These are phyloP conservation scores for Clarireedia sp. DNA, from an alignment of 2,329 filamentous ascomycete genomes.

Conservation along the genomic window DNA sequence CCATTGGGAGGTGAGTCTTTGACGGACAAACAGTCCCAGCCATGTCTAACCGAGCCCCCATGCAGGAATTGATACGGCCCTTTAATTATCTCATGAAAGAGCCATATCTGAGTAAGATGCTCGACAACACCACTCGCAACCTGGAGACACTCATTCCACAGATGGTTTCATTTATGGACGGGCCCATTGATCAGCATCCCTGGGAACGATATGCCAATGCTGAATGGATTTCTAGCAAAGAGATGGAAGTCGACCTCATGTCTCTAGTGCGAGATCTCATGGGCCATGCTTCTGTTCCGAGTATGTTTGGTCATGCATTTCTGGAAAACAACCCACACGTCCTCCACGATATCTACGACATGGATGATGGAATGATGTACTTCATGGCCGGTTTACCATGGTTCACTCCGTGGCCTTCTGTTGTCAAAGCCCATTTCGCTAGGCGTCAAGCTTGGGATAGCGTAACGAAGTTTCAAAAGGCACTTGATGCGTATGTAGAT, in stretches of 20 bases:
- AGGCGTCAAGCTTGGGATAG: conserved; percentile 34
- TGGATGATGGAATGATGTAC: conserved; percentile 46
- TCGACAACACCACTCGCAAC: conserved; percentile 31
- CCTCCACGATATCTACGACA: conserved; percentile 45
- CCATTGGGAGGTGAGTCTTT: conserved; percentile 26
- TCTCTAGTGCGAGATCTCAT: conserved; percentile 49
- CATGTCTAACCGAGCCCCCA: background rate
- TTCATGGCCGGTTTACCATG: conserved; percentile 48
- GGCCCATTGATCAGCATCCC: conserved; percentile 50
- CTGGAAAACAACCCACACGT: conserved; percentile 44
- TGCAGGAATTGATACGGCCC: background rate
- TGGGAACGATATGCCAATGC: conserved; percentile 52
- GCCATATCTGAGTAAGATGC: conserved; percentile 36
- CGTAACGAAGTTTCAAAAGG: conserved; percentile 35
- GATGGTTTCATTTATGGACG: conserved; percentile 50
- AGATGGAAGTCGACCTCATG: conserved; percentile 45
- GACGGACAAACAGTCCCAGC: background rate
- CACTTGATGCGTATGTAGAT: conserved; percentile 35
- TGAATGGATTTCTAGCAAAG: conserved; percentile 33
- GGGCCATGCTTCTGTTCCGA: conserved; percentile 40
- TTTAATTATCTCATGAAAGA: conserved; percentile 37
- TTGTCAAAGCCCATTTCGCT: conserved; percentile 40
- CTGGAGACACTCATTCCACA: conserved; percentile 42
- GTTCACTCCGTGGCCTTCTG: conserved; percentile 44
- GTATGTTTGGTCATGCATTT: conserved; percentile 45